Percentiles rank a stretch among this genome's conserved stretches.
Evolutionary conservation across 2,329 filamentous ascomycete genomes (phyloP).

Genomic region (Aspergillus sojae): DNA sequence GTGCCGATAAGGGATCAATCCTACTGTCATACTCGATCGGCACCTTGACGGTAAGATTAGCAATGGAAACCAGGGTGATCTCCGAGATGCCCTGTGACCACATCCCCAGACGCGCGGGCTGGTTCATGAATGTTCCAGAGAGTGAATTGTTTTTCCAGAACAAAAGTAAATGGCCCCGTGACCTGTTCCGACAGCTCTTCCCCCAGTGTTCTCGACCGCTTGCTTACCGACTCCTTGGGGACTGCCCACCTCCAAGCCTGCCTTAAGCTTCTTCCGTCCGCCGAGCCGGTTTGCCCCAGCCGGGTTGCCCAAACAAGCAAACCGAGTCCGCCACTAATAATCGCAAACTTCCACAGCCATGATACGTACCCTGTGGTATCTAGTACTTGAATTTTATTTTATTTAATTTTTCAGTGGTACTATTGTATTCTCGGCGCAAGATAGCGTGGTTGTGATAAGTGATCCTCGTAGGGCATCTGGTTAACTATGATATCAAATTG

Average conservation of each 20-base stretch:
- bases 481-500: neutral
- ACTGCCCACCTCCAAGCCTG: neutral
- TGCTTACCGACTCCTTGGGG: neutral
- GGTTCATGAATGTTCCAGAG: conserved; percentile 2
- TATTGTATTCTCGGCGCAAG: neutral
- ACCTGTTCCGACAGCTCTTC: neutral
- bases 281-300: conserved; percentile 14
- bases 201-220: conserved; percentile 11
- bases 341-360: neutral
- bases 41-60: neutral
- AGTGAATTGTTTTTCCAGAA: conserved; percentile 4
- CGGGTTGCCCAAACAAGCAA: conserved; percentile 21
- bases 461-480: neutral
- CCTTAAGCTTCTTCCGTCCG: conserved; percentile 14
- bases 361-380: neutral
- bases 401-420: neutral
- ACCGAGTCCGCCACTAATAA: conserved; percentile 9
- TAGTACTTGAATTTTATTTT: neutral
- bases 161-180: conserved; percentile 11
- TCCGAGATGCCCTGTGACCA: neutral
- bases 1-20: neutral
- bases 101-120: neutral
- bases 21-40: neutral
- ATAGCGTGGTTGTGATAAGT: neutral
- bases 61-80: neutral